Evolutionary conservation across 768 basidiomycete genomes (phyloP), one percentile per base, ranked within the genome.

Genomic region (Megacollybia marginata): DNA sequence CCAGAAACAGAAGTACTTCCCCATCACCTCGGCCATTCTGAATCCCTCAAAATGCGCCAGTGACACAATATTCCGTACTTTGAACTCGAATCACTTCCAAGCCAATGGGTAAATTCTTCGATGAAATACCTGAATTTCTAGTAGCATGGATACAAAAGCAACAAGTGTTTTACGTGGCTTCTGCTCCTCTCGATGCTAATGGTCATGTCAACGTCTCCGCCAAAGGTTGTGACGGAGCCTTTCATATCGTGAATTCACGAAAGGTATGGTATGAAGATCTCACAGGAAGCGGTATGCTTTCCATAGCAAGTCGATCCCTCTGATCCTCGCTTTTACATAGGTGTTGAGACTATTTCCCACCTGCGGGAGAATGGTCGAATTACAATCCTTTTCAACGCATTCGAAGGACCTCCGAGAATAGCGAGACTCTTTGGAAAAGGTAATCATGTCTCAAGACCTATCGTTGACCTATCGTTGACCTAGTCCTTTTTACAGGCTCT

Each of bases 251-350:
- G 13, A 67, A 77, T 49, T 62, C 72, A 16, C 75, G 69, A 38
- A 66, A 63, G 43, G 79, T 82, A 2, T 87, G 85, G 85, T 88
- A 88, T 54, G 83, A 88, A 57, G 85, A 88, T 59, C 69, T 85
- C 42, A 80, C 78, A 16, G 85, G 85, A 9, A 80, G 82, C 52
- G 83, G 83, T 82, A 52, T 38, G 72, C 67, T 11, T 23, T 33
- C n/a, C 16, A 15, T n/a, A 23, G 9, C 35, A 11, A 33, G 6
- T 32, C 28, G 16, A n/a, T 48, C 4, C 33, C 18, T 51, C 42
- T 9, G 36, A 9, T 28, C 33, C n/a, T 19, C 18, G 23, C 33
- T 44, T n/a, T n/a, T n/a, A n/a, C n/a, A 32, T 44, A 81, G 78
- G 80, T 9, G 56, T 73, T 35, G 82, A 82, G 61, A 83, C 80